Base-by-base conservation (phyloP, 2,329 filamentous ascomycete species). In the Purpureocillium lavendulum region DNA sequence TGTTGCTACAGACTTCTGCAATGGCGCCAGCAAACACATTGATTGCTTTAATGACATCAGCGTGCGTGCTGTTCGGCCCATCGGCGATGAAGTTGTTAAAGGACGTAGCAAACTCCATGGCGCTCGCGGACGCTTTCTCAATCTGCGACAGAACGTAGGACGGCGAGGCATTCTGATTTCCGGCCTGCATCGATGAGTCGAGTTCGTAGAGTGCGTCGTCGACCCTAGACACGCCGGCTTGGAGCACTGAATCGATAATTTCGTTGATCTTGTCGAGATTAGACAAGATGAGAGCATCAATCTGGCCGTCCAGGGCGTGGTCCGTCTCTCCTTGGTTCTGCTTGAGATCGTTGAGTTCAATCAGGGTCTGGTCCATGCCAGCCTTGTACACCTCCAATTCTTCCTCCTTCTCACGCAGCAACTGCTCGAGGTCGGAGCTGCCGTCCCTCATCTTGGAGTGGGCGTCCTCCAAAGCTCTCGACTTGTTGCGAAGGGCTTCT, bases 1-100 rank as follows among this genome's bases (percentile, higher is more conserved):
- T 89, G 66, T 97, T 98, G 65, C 83, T 88, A 53, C 95, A 82
- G 4, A 97, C 89, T 62, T 98, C 92, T 2, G 90, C 85, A 46
- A 96, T 80, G 4, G 92, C 86, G 15, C 89, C 87, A 1, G 92
- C 75, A 62, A 97, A 96, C 38, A 88, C 77, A 55, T 87, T 92
- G 52, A 95, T 85, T 1, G 87, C 87, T 58, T 88, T 88, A 62
- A 97, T 97, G 45, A 98, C 84, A 43, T 95, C 89, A 2, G 84
- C 78, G 55, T 96, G 87, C 9, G 81, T 82, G 57, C 86, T 87
- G 60, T 89, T 94, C 5, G 90, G 89, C 0, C 92, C 92, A 57
- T 98, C 92, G 7, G 90, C 92, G 53, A 98, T 94, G 61, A 94
- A 97, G 64, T 94, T 94, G 69, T 96, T 98, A 73, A 97, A 98